Percentiles rank a stretch among this genome's conserved stretches.
phyloP scores from a whole-genome alignment of 495 filamentous ascomycete genomes.

The Ramalina intermedia region DNA sequence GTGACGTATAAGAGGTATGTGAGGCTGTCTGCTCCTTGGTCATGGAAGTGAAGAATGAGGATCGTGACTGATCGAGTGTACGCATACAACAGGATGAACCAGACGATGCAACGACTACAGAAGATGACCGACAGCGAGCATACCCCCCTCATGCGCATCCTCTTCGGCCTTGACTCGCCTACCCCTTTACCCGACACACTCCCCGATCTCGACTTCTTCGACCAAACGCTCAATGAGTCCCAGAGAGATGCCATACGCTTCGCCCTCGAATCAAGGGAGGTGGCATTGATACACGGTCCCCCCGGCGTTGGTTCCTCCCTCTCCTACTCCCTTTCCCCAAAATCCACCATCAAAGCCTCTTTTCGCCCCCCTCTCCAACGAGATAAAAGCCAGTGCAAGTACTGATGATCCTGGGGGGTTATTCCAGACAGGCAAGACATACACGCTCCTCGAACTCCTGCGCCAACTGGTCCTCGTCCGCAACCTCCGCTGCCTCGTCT shows the following conservation, averaged over 20 bases:
- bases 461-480: slow-evolving; percentile 59
- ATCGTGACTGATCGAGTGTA: slow-evolving; percentile 3
- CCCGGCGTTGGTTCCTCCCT: slow-evolving; percentile 44
- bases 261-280: slow-evolving; percentile 65
- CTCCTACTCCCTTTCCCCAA: background rate
- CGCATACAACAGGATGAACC: slow-evolving; percentile 59
- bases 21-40: background rate
- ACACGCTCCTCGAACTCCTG: slow-evolving; percentile 91
- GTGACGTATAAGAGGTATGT: slow-evolving; percentile 69
- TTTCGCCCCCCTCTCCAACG: background rate
- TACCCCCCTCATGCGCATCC: slow-evolving; percentile 60
- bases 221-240: slow-evolving; percentile 68
- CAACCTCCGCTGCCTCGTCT: slow-evolving; percentile 68
- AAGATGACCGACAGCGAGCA: slow-evolving; percentile 59
- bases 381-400: too few species aligned
- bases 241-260: slow-evolving; percentile 89
- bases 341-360: too few species aligned
- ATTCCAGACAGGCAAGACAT: slow-evolving; percentile 75
- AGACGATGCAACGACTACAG: slow-evolving; percentile 65
- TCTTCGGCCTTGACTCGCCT: slow-evolving; percentile 60
- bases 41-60: background rate
- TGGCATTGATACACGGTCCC: slow-evolving; percentile 89
- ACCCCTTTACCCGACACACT: slow-evolving; percentile 33
- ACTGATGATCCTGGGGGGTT: background rate
- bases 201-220: slow-evolving; percentile 51